Evolutionary conservation across 78 protist genomes (phyloP), one percentile per base, ranked within the genome.

Genomic region (Cyanophora paradoxa): DNA sequence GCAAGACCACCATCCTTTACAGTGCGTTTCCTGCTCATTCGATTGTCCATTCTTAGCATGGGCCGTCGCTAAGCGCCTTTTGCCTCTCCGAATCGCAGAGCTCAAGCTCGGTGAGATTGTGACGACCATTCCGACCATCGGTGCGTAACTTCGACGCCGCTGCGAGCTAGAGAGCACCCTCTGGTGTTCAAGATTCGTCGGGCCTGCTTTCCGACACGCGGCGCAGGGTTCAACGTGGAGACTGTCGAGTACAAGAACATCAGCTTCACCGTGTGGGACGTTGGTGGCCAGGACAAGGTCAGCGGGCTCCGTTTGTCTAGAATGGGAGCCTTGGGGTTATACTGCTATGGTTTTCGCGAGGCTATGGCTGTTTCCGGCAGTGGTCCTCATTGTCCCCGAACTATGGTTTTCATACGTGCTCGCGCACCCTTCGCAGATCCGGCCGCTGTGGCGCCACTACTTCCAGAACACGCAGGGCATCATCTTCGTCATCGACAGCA

Each of bases 221-320:
- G n/a, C n/a, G n/a, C n/a, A n/a, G 87, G 87, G 7, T 82, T 82
- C 78, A 84, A 75, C 79, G 97, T 90, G 36, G 95, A 88, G 75
- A 87, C 90, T 16, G 85, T 93, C 69, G 77, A 80, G 63, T 86
- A 82, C 86, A 87, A 85, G 70, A 82, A 86, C 73, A 70, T 86
- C 64, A 61, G 37, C 58, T 84, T 88, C 75, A 93, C 93, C 30
- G 74, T 78, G 57, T 82, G 85, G 85, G 92, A 94, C 46, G 88
- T 90, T 31, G 95, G 95, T 0, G 98, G 98, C 4, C 98, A 90
- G 77, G 86, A 85, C 79, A 88, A 87, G n/a, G n/a, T n/a, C n/a
- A n/a, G n/a, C n/a, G n/a, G n/a, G n/a, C n/a, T n/a, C n/a, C n/a
- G n/a, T n/a, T n/a, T n/a, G n/a, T n/a, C n/a, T n/a, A n/a, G n/a